Conservation (phyloP, 2,329 filamentous ascomycete species). For the Colletotrichum sp. region DNA sequence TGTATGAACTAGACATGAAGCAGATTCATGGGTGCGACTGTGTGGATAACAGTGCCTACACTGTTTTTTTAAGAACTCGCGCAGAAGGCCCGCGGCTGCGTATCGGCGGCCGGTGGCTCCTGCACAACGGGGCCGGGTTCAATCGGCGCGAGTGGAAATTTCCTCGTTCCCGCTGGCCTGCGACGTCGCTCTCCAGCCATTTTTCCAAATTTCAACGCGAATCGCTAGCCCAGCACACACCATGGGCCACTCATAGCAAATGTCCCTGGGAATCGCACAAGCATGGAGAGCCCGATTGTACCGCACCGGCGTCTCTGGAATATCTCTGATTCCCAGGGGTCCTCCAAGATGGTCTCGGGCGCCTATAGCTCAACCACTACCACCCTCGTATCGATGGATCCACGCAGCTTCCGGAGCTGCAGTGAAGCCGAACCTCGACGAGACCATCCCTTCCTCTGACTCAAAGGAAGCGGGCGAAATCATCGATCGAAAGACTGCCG, state of each 20-base stretch:
- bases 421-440: background rate
- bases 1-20: background rate
- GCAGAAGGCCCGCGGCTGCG: background rate
- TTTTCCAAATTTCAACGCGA: background rate
- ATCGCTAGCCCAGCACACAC: constrained; percentile 20
- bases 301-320: constrained; percentile 28
- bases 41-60: background rate
- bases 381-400: background rate
- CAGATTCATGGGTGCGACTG: background rate
- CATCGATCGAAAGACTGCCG: background rate
- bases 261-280: constrained; percentile 51
- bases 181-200: background rate
- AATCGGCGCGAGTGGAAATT: constrained; percentile 21
- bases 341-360: constrained; percentile 17
- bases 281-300: constrained; percentile 45
- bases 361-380: background rate
- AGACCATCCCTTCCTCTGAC: background rate
- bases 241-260: constrained; percentile 47
- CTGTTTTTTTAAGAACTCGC: background rate
- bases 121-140: background rate
- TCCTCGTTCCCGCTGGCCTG: background rate
- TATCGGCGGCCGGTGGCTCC: background rate
- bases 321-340: constrained; percentile 23
- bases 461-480: background rate
- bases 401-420: background rate